phyloP scores from a whole-genome alignment of 2,329 filamentous ascomycete species.

The Colletotrichum orbiculare region DNA sequence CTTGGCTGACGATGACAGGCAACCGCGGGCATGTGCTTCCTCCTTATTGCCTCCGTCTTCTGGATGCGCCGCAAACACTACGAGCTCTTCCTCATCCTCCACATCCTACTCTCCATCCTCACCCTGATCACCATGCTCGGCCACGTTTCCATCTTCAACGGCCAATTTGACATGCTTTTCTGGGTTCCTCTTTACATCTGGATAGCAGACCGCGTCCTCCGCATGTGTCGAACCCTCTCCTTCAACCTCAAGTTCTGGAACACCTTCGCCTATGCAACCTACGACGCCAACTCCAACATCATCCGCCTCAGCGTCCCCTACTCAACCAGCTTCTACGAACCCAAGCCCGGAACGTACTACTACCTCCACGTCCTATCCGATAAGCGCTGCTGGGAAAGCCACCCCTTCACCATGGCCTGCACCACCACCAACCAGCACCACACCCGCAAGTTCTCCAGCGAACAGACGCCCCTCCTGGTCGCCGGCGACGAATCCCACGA shows the following conservation, averaged over 20 bases:
- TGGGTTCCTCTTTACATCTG: slow-evolving; percentile 62
- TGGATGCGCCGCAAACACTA: slow-evolving; percentile 64
- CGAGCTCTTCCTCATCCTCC: slow-evolving; percentile 60
- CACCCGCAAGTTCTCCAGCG: slow-evolving; percentile 40
- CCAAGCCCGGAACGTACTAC: slow-evolving; percentile 56
- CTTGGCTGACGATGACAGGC: slow-evolving; percentile 44
- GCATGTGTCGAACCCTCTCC: slow-evolving; percentile 53
- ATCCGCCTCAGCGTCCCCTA: slow-evolving; percentile 53
- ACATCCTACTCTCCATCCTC: slow-evolving; percentile 63
- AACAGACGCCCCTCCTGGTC: slow-evolving; percentile 48
- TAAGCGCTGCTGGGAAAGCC: slow-evolving; percentile 58
- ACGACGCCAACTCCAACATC: slow-evolving; percentile 53
- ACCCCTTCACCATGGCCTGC: slow-evolving; percentile 60
- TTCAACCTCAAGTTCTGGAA: slow-evolving; percentile 54
- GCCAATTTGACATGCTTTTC: slow-evolving; percentile 59
- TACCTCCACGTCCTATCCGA: slow-evolving; percentile 56
- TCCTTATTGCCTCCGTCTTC: slow-evolving; percentile 60
- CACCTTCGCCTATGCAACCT: slow-evolving; percentile 48
- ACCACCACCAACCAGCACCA: slow-evolving; percentile 26
- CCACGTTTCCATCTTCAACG: slow-evolving; percentile 64
- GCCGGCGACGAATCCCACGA: slow-evolving; percentile 16
- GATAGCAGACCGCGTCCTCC: slow-evolving; percentile 59
- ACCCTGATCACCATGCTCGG: slow-evolving; percentile 63
- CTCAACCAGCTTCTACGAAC: slow-evolving; percentile 46
- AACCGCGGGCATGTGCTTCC: slow-evolving; percentile 56